Percentiles rank a stretch among this genome's conserved stretches.
phyloP scores from a whole-genome alignment of 2,329 filamentous ascomycete genomes.

The Phyllosticta ampelicida region DNA sequence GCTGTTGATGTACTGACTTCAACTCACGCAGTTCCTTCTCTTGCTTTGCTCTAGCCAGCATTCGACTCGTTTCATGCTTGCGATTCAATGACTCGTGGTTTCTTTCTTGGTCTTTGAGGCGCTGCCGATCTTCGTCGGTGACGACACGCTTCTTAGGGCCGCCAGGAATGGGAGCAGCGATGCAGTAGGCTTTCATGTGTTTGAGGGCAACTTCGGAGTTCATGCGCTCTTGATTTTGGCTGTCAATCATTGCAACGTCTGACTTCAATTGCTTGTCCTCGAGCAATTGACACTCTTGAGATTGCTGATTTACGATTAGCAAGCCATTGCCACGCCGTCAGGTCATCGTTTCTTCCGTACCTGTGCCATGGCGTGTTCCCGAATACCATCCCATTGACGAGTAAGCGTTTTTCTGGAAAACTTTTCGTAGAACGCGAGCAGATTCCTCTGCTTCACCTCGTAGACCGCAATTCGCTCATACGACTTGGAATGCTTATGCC shows the following conservation, averaged over 20 bases:
- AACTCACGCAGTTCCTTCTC: constrained; percentile 24
- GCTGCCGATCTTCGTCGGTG: constrained; percentile 34
- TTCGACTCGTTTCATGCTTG: constrained; percentile 36
- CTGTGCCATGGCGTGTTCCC: not conserved
- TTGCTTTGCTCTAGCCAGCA: constrained; percentile 37
- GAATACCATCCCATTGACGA: not conserved
- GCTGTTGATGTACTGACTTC: constrained; percentile 1
- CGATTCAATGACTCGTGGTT: constrained; percentile 29
- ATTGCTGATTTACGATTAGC: constrained; percentile 20
- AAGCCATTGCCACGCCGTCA: not conserved
- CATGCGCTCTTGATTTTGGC: constrained; percentile 31
- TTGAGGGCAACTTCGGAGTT: constrained; percentile 36
- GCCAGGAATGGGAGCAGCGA: constrained; percentile 19
- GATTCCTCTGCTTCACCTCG: constrained; percentile 7
- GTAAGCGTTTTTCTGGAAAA: constrained; percentile 6
- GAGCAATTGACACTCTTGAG: constrained; percentile 28
- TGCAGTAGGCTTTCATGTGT: constrained; percentile 39
- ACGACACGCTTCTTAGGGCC: constrained; percentile 21
- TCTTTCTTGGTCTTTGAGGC: constrained; percentile 31
- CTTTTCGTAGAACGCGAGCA: constrained; percentile 3
- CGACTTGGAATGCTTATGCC: constrained; percentile 2
- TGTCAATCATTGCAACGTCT: constrained; percentile 32
- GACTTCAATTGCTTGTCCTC: constrained; percentile 35
- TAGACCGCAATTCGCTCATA: constrained; percentile 5
- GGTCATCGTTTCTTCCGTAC: not conserved